These are phyloP conservation scores for Claviceps sp. DNA, from an alignment of 2,329 filamentous ascomycete genomes.

Conservation along the genomic window DNA sequence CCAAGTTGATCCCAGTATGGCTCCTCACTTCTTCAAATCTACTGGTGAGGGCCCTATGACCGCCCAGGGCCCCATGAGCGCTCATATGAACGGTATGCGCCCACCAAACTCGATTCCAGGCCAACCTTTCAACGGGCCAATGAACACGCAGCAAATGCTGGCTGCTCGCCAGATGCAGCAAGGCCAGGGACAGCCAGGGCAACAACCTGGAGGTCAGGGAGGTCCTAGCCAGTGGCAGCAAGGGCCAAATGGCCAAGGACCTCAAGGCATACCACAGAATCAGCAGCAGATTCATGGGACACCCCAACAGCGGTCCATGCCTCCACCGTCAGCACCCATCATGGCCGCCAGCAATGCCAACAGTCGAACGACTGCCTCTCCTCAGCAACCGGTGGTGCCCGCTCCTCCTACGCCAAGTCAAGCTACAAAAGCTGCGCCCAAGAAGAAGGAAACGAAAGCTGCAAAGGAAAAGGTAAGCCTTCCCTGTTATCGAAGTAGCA, in stretches of 20 bases:
- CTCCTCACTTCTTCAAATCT: slow-evolving; percentile 43
- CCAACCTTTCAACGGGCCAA: slow-evolving; percentile 42
- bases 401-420: slow-evolving; percentile 69
- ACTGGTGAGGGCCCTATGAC: slow-evolving; percentile 42
- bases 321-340: slow-evolving; percentile 49
- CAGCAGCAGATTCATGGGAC: slow-evolving; percentile 45
- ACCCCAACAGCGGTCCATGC: slow-evolving; percentile 60
- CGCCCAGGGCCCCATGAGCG: slow-evolving; percentile 22
- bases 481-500: not conserved
- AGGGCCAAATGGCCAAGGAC: slow-evolving; percentile 27
- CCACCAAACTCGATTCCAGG: slow-evolving; percentile 56
- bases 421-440: slow-evolving; percentile 57
- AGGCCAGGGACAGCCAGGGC: slow-evolving; percentile 20
- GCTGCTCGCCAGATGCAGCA: slow-evolving; percentile 27
- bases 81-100: slow-evolving; percentile 52
- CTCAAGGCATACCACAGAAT: slow-evolving; percentile 26
- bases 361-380: slow-evolving; percentile 44
- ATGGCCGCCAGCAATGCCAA: slow-evolving; percentile 34
- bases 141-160: slow-evolving; percentile 50
- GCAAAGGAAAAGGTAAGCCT: slow-evolving; percentile 53
- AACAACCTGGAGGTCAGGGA: slow-evolving; percentile 15
- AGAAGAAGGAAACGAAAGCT: slow-evolving; percentile 60
- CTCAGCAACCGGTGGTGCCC: slow-evolving; percentile 43
- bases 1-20: slow-evolving; percentile 49
- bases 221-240: slow-evolving; percentile 27